Evolutionary conservation across 345 rosid genomes (phyloP), one percentile per base, ranked within the genome.

Genomic region (Rubroshorea leprosula): DNA sequence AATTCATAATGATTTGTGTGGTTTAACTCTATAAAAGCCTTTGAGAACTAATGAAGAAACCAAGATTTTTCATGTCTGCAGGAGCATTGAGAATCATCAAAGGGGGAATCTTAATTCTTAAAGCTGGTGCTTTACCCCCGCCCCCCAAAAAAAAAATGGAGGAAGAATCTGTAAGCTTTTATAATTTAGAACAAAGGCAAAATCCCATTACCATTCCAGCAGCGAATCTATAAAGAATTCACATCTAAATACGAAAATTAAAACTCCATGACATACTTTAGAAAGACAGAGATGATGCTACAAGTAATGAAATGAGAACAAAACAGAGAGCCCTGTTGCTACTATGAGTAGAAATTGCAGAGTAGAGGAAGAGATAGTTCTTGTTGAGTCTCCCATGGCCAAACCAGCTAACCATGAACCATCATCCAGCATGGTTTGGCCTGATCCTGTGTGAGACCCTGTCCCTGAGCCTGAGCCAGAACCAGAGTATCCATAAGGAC

Each of bases 351-450:
- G 24, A 11, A 38, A 55, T 57, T 64, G 69, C 1, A 69, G 24
- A 45, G 49, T 35, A 51, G 22, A 20, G 3, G 31, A 24, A 5
- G 65, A 58, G 43, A 69, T 41, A 16, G 72, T 15, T 70, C 75
- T 72, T 51, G 65, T 25, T 0, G 98, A 78, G 44, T 74, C 82
- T 49, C 96, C 98, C 95, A 88, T 80, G 58, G 96, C 98, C 61
- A 92, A 70, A 67, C 96, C 93, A 50, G 93, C 98, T 70, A 92
- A 59, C 84, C 89, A 90, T 4, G 97, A 80, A 18, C 88, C 95
- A 23, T 90, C 97, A 13, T 80, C 80, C 49, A 90, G 51, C 80
- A 81, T 62, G 2, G 95, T 63, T 63, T 68, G 74, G 20, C 87
- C 77, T 2, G 85, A 64, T 51, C 68, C 81, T 0, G 66, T 18